Conservation (phyloP, 192 early-diverging fungal genomes). For the Coemansia sp. region DNA sequence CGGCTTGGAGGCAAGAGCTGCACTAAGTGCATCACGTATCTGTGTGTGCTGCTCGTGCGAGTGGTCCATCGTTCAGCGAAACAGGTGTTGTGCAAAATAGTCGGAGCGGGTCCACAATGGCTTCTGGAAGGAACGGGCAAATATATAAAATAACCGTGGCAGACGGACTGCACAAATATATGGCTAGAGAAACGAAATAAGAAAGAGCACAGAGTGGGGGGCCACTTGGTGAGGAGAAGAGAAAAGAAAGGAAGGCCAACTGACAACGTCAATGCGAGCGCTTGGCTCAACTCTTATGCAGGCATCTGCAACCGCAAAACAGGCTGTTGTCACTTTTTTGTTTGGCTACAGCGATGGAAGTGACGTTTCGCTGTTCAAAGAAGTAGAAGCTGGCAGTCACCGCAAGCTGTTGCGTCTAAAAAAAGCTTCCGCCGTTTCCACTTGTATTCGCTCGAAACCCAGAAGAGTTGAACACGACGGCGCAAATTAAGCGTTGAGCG, state of each 20-base stretch:
- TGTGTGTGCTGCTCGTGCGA: conserved; percentile 43
- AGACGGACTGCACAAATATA: neutral
- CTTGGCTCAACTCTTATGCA: neutral
- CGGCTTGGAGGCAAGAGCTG: conserved; percentile 43
- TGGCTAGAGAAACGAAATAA: neutral
- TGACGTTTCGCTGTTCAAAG: no score
- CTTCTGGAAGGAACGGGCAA: neutral
- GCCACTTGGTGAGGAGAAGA: neutral
- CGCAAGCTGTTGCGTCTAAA: neutral
- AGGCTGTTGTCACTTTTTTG: no score
- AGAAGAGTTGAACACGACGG: neutral
- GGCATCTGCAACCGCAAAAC: neutral
- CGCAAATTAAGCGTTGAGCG: neutral
- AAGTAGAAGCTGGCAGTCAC: neutral
- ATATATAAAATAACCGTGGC: neutral
- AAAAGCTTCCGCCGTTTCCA: neutral
- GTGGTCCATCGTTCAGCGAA: conserved; percentile 30
- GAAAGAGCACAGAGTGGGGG: neutral
- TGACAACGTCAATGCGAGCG: neutral
- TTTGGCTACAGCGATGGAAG: no score
- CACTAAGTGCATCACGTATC: conserved; percentile 43
- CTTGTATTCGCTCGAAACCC: neutral
- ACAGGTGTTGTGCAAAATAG: conserved; percentile 3
- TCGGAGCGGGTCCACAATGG: neutral
- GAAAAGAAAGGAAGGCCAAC: neutral